Evolutionary conservation across 805 yeast genomes (phyloP), one percentile per base, ranked within the genome.

Genomic region (Lachancea waltii): DNA sequence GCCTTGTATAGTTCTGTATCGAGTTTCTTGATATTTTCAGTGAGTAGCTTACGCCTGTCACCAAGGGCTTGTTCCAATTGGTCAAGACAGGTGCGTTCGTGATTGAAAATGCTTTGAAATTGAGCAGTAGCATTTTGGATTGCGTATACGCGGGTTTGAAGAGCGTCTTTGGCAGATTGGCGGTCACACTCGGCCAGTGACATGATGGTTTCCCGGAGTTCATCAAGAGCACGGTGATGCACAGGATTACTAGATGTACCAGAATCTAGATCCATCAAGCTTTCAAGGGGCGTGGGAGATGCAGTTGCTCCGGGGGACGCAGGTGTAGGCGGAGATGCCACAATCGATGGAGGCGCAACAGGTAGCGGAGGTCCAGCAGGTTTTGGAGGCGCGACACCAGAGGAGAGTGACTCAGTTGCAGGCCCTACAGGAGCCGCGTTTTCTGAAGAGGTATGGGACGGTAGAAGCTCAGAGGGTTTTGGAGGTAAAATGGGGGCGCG

Each of bases 401-500:
- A n/a, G n/a, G n/a, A 11, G 25, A 22, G 11, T 22, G 11, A 5
- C 18, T 8, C 10, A 16, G 35, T 5, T n/a, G 15, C 8, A 10
- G 22, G 17, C 11, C 8, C 16, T 17, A 9, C 22, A 10, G 25
- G 22, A 20, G 30, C 17, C 8, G n/a, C n/a, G n/a, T n/a, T n/a
- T n/a, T n/a, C n/a, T n/a, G n/a, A n/a, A n/a, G n/a, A n/a, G n/a
- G n/a, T n/a, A n/a, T n/a, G n/a, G n/a, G n/a, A n/a, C n/a, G n/a
- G n/a, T n/a, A n/a, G n/a, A n/a, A n/a, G n/a, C n/a, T n/a, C n/a
- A n/a, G 35, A 31, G 3, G 46, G 37, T 26, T 30, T 41, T 7
- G 52, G 46, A 13, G 68, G 72, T 29, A 70, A 29, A 8, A 64
- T 60, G 30, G 68, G 66, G 33, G 69, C 24, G 19, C 27, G 25